Evolutionary conservation across 768 basidiomycete genomes (phyloP).

Genomic region (Tylopilus cervinicoccineus): DNA sequence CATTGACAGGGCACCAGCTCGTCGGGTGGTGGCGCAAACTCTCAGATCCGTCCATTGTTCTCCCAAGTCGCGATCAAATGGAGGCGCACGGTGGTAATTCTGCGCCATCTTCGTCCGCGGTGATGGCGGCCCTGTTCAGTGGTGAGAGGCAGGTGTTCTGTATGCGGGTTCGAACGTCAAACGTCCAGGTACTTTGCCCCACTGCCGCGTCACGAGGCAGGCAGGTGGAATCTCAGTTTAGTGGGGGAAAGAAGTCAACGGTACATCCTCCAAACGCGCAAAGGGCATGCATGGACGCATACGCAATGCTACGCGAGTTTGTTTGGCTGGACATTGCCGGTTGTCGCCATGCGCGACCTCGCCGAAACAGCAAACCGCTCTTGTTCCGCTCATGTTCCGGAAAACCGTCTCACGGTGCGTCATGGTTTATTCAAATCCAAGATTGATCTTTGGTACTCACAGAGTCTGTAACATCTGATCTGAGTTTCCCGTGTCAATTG

Average conservation of each 20-base stretch:
- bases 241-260: background rate
- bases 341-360: background rate
- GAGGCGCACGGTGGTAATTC: conserved; percentile 8
- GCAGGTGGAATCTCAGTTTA: background rate
- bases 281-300: background rate
- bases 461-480: background rate
- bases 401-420: conserved; percentile 5
- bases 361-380: background rate
- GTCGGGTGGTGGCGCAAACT: background rate
- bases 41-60: conserved; percentile 11
- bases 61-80: conserved; percentile 14
- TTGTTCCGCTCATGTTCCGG: conserved; percentile 13
- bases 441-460: background rate
- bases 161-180: background rate
- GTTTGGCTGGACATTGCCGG: background rate
- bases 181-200: background rate
- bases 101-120: conserved; percentile 18
- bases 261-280: background rate
- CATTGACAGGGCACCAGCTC: background rate
- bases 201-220: conserved; percentile 3
- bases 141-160: background rate
- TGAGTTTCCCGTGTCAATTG: conserved; percentile 7
- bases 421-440: background rate
- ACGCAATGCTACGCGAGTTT: background rate
- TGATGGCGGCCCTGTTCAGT: background rate